Conservation (phyloP, 106 monocot genomes). For the Phalaenopsis aphrodite region DNA sequence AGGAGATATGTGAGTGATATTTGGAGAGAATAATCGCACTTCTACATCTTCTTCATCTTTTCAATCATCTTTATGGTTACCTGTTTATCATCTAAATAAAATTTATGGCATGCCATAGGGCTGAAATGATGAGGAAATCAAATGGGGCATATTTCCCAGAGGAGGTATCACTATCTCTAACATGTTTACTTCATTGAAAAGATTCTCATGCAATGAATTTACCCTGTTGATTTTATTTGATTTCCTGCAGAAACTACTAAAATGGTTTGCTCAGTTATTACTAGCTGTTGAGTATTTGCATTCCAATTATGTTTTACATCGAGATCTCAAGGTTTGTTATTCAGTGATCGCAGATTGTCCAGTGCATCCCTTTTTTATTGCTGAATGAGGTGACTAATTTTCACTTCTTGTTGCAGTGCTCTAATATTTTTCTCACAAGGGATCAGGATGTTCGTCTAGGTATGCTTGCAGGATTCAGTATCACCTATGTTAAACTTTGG, state of each 20-base stretch:
- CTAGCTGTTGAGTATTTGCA: slow-evolving; percentile 96
- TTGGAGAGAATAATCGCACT: background rate
- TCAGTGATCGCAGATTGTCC: background rate
- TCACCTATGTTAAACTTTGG: background rate
- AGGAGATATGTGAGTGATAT: slow-evolving; percentile 80
- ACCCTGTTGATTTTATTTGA: background rate
- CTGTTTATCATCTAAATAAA: background rate
- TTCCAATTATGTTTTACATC: slow-evolving; percentile 91
- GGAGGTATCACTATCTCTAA: slow-evolving; percentile 44
- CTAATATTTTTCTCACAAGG: slow-evolving; percentile 97
- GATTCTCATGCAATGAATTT: slow-evolving; percentile 2
- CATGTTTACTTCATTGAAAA: background rate
- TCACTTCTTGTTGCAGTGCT: slow-evolving; percentile 54
- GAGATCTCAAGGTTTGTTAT: slow-evolving; percentile 86
- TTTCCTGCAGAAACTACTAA: slow-evolving; percentile 69
- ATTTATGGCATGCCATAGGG: slow-evolving; percentile 34
- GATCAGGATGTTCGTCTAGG: slow-evolving; percentile 93
- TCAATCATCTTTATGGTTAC: background rate
- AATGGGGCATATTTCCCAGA: slow-evolving; percentile 77
- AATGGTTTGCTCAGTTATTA: slow-evolving; percentile 87
- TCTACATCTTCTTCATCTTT: background rate
- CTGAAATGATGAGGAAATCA: slow-evolving; percentile 76
- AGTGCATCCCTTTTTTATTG: slow-evolving; percentile 6
- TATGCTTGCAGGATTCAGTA: slow-evolving; percentile 29
- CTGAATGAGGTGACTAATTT: background rate